Evolutionary conservation across 2,329 filamentous ascomycete genomes (phyloP).

Genomic region (Elsinoe necatrix): DNA sequence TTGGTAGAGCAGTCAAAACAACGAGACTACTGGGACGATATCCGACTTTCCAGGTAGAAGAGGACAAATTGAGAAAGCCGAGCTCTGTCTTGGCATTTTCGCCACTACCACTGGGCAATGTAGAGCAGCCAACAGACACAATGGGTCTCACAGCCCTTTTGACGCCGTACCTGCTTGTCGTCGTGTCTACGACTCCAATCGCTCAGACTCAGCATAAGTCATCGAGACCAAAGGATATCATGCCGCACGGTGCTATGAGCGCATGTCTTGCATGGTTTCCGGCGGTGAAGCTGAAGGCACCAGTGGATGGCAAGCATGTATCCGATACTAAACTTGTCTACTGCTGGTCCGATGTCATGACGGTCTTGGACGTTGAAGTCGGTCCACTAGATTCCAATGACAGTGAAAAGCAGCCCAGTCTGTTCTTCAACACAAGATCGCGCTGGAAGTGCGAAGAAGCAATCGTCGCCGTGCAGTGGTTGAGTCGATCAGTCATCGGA

Average conservation of each 20-base stretch:
- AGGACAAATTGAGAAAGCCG: constrained; percentile 67
- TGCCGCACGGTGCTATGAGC: constrained; percentile 82
- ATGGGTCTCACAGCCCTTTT: constrained; percentile 91
- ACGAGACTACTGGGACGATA: constrained; percentile 87
- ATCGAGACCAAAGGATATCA: constrained; percentile 80
- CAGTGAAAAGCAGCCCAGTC: constrained; percentile 65
- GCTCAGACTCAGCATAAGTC: constrained; percentile 96
- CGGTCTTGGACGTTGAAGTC: constrained; percentile 80
- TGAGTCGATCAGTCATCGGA: constrained; percentile 84
- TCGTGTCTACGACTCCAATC: constrained; percentile 92
- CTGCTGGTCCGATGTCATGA: constrained; percentile 98
- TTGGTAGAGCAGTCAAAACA: constrained; percentile 79
- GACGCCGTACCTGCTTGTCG: constrained; percentile 88
- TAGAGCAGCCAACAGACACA: constrained; percentile 76
- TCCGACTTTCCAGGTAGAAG: constrained; percentile 56
- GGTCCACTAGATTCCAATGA: constrained; percentile 51
- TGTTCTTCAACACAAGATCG: constrained; percentile 74
- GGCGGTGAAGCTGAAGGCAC: constrained; percentile 79
- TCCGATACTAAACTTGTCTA: constrained; percentile 87
- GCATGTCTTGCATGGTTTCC: constrained; percentile 97
- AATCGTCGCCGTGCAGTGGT: constrained; percentile 93
- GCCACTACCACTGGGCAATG: constrained; percentile 84
- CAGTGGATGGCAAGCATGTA: constrained; percentile 49
- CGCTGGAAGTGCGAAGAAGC: constrained; percentile 91
- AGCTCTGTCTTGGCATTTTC: constrained; percentile 92